Conservation (phyloP, 2,329 filamentous ascomycete species). For the Geosmithia putterillii region DNA sequence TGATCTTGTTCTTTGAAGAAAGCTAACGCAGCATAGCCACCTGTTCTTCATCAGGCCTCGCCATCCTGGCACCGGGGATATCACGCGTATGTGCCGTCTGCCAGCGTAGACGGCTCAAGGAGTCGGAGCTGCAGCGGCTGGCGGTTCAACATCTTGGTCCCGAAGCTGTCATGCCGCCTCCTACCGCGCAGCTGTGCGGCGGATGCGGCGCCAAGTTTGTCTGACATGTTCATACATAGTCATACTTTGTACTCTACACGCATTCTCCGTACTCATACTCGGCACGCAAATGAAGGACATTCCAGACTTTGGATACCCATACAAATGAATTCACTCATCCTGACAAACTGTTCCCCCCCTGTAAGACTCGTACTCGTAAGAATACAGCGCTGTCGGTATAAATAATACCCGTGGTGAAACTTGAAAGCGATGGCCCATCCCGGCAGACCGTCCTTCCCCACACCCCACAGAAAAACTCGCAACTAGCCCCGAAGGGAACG, state of each 20-base stretch:
- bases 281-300: too few species aligned
- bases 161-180: slow-evolving; percentile 13
- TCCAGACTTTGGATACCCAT: too few species aligned
- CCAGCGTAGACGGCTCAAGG: slow-evolving; percentile 34
- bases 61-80: slow-evolving; percentile 39
- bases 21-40: slow-evolving; percentile 21
- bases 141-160: slow-evolving; percentile 15
- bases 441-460: too few species aligned
- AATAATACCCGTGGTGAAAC: too few species aligned
- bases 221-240: background rate
- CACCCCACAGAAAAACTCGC: too few species aligned
- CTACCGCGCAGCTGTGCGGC: slow-evolving; percentile 22
- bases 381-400: too few species aligned
- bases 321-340: too few species aligned
- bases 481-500: too few species aligned
- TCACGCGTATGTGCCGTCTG: slow-evolving; percentile 44
- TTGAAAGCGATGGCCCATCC: too few species aligned
- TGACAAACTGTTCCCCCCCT: too few species aligned
- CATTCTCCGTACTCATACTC: too few species aligned
- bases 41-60: slow-evolving; percentile 40
- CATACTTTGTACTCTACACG: background rate
- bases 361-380: too few species aligned
- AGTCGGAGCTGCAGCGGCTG: slow-evolving; percentile 24
- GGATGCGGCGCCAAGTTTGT: slow-evolving; percentile 30
- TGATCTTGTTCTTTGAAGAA: background rate